Base-by-base conservation (phyloP, 192 early-diverging fungal genomes). In the Backusella macrospora region DNA sequence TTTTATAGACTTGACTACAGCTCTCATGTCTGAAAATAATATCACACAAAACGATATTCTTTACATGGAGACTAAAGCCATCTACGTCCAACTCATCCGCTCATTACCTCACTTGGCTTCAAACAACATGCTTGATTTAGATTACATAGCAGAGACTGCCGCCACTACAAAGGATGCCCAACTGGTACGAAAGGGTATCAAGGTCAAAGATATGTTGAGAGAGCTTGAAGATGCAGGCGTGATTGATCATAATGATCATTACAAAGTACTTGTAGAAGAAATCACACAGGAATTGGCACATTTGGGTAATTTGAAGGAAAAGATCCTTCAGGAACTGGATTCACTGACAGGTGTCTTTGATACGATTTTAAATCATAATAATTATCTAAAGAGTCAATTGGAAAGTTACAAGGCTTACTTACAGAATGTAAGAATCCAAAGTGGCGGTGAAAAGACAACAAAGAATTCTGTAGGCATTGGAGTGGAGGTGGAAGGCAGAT, bases 351-450 rank as follows among this genome's bases (percentile, higher is more conserved):
- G 89, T 13, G 96, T 98, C 64, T 96, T 90, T 88, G 90, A 96
- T 78, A 96, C 96, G 6, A 98, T 98, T 67, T 84, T 92, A 43
- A 94, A 96, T 74, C 96, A 98, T 80, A 98, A 98, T 85, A 93
- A 95, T 72, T 98, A 96, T 68, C 81, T 96, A 49, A 78, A 90
- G 49, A 87, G 89, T 52, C 96, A 98, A 85, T 83, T 98, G 55
- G 96, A 98, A 71, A 90, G 88, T 26, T 98, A 98, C 85, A 96
- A 96, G 85, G 94, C 94, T 6, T 98, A 98, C 66, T 79, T 98
- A 43, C 91, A 95, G 76, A 98, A 98, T 70, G 96, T 98, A 52
- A 91, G 96, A 45, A 90, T 91, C 69, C 90, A 96, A 81, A 77
- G 72, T 38, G 73, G 78, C 13, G 79, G 73, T 26, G 76, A 81